Evolutionary conservation across 2,329 filamentous ascomycete species (phyloP).

Genomic region (Fusarium clavum): DNA sequence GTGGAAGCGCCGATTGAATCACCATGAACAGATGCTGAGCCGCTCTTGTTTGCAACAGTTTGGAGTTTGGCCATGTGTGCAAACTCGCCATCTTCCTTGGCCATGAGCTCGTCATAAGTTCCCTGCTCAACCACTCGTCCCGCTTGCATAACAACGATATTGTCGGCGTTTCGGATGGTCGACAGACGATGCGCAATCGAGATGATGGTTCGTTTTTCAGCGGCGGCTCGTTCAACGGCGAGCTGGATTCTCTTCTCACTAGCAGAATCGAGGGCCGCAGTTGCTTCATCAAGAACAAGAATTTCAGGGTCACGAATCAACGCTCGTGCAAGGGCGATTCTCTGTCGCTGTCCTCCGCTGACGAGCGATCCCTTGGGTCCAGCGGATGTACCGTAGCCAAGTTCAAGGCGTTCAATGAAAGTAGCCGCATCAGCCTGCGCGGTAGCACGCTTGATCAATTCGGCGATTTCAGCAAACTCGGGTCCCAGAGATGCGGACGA

Average conservation of each 20-base stretch:
- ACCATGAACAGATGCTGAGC: constrained; percentile 45
- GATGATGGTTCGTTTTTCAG: constrained; percentile 70
- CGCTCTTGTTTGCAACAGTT: constrained; percentile 49
- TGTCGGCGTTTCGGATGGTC: constrained; percentile 71
- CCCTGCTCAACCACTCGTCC: constrained; percentile 72
- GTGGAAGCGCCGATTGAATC: constrained; percentile 33
- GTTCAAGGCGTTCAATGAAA: constrained; percentile 66
- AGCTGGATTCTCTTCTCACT: constrained; percentile 66
- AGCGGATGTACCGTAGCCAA: constrained; percentile 64
- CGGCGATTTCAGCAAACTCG: constrained; percentile 59
- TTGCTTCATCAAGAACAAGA: constrained; percentile 71
- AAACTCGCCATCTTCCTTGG: constrained; percentile 62
- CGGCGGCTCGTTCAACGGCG: constrained; percentile 56
- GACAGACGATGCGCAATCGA: constrained; percentile 72
- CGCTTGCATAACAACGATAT: constrained; percentile 73
- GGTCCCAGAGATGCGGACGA: constrained; percentile 58
- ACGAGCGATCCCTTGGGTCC: constrained; percentile 66
- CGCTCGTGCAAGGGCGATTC: constrained; percentile 68
- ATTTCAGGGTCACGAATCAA: constrained; percentile 67
- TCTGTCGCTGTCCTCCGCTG: constrained; percentile 70
- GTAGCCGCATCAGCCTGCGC: constrained; percentile 67
- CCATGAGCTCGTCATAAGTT: constrained; percentile 69
- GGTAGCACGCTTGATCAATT: constrained; percentile 63
- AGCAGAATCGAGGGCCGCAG: constrained; percentile 68
- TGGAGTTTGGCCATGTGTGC: constrained; percentile 62